Conservation (phyloP, 768 basidiomycete genomes). For the Phanerochaete sordida region DNA sequence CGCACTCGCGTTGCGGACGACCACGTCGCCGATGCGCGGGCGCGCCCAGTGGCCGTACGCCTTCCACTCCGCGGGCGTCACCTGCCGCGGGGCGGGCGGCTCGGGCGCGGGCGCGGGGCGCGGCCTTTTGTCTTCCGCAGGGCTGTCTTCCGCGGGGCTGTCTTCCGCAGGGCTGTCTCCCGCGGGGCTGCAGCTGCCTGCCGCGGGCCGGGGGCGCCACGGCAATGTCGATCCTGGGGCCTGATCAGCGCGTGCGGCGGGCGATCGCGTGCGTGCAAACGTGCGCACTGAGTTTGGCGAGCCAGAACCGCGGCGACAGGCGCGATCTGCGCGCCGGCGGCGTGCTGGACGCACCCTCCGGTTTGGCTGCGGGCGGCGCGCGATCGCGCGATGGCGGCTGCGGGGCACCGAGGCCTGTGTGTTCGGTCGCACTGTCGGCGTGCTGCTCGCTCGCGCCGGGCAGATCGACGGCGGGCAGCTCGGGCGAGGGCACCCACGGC, state of each 20-base stretch:
- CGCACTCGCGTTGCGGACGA: slow-evolving; percentile 43
- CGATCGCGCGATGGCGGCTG: neutral
- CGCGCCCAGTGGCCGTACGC: slow-evolving; percentile 53
- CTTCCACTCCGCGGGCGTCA: slow-evolving; percentile 44
- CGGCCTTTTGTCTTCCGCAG: neutral
- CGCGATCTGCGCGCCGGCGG: neutral
- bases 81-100: neutral
- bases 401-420: too few species aligned
- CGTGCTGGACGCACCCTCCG: slow-evolving; percentile 4
- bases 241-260: neutral
- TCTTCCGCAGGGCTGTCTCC: too few species aligned
- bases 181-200: too few species aligned
- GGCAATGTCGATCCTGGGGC: neutral
- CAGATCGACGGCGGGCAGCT: neutral
- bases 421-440: too few species aligned
- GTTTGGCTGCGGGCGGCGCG: neutral
- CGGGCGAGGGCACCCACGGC: slow-evolving; percentile 20
- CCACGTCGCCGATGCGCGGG: slow-evolving; percentile 37
- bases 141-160: neutral
- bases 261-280: neutral
- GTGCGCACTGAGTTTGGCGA: slow-evolving; percentile 1
- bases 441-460: neutral
- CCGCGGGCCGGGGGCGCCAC: too few species aligned
- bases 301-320: slow-evolving; percentile 5
- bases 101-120: too few species aligned